Evolutionary conservation across 2,329 filamentous ascomycete species (phyloP), one percentile per base, ranked within the genome.

Genomic region (Hyphodiscus sp.): DNA sequence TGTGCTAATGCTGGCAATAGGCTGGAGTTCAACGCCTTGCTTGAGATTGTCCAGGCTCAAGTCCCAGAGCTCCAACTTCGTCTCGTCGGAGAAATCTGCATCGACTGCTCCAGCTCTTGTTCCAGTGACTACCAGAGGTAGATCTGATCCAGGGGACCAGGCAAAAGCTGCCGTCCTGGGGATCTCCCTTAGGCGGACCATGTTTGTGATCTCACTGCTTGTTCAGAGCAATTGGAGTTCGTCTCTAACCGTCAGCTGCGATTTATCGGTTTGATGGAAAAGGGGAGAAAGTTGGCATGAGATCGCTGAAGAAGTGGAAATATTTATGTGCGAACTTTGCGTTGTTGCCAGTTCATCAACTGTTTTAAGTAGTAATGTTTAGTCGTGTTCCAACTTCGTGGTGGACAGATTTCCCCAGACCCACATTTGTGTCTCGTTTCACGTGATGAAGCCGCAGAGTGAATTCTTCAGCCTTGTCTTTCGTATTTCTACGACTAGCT

Each of bases 161-260:
- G 94, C 90, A 72, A 99, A 99, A 67, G 92, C 88, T 72, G 92
- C 94, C 67, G 94, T 99, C 74, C 94, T 85, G 71, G 91, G 89
- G 69, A 99, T 95, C 78, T 97, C 91, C 79, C 92, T 85, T 73
- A 97, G 80, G 76, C 91, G 89, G 74, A 96, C 92, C 94, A 99
- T 99, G 72, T 47, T 63, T 58, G 56, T 56, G 61, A 52, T 58
- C 52, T 55, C 49, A 54, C 13, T 6, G 18, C 11, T 13, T 57
- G 48, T 41, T 29, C 30, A 15, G 19, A 11, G 16, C 8, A 20
- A 19, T 49, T 15, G 20, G 20, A 41, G 47, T 41, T 49, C 18
- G 43, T 18, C 8, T 26, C 8, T 26, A 3, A 26, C 23, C 23
- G 23, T 26, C 4, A 26, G 23, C 23, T 26, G 23, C 4, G 23